A percentile compares a stretch with the other conserved stretches of the same genome.
These are phyloP conservation scores for Grifola frondosa DNA, from an alignment of 1,284 basidiomycete genomes.

Conservation along the genomic window DNA sequence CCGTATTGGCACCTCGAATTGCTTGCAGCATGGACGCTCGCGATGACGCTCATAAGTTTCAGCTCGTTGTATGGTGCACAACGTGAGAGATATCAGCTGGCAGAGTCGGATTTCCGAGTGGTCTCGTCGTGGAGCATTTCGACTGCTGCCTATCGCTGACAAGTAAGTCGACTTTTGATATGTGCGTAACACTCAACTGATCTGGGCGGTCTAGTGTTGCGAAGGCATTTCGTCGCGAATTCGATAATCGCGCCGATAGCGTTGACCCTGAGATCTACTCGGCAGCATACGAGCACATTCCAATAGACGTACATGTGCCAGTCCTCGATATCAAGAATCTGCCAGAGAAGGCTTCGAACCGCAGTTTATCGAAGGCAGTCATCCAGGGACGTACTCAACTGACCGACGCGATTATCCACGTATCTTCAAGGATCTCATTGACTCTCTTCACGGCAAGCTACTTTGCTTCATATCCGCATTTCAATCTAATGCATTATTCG, in stretches of 20 bases:
- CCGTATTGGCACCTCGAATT: constrained; percentile 31
- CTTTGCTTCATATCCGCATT: not conserved
- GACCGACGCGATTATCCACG: constrained; percentile 35
- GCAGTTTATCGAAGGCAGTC: constrained; percentile 34
- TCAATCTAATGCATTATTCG: not conserved
- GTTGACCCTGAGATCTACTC: constrained; percentile 26
- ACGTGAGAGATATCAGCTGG: constrained; percentile 32
- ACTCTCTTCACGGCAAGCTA: constrained; percentile 29
- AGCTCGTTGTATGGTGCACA: constrained; percentile 40
- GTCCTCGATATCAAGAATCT: constrained; percentile 34
- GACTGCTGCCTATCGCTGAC: constrained; percentile 37
- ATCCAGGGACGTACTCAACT: constrained; percentile 38
- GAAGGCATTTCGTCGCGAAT: constrained; percentile 30
- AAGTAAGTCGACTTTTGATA: constrained; percentile 37
- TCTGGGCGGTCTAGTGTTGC: too few relatives aligned
- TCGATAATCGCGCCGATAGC: constrained; percentile 33
- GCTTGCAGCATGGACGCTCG: constrained; percentile 35
- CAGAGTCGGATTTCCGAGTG: constrained; percentile 34
- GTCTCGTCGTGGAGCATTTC: constrained; percentile 35
- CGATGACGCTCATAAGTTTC: constrained; percentile 35
- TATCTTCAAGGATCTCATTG: constrained; percentile 35
- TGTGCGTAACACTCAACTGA: too few relatives aligned
- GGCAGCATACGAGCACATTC: constrained; percentile 36
- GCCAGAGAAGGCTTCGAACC: constrained; percentile 17
- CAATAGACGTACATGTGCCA: constrained; percentile 37